These are phyloP conservation scores for Corniculantispora saksenae DNA, from an alignment of 2,329 filamentous ascomycete genomes.

Conservation along the genomic window DNA sequence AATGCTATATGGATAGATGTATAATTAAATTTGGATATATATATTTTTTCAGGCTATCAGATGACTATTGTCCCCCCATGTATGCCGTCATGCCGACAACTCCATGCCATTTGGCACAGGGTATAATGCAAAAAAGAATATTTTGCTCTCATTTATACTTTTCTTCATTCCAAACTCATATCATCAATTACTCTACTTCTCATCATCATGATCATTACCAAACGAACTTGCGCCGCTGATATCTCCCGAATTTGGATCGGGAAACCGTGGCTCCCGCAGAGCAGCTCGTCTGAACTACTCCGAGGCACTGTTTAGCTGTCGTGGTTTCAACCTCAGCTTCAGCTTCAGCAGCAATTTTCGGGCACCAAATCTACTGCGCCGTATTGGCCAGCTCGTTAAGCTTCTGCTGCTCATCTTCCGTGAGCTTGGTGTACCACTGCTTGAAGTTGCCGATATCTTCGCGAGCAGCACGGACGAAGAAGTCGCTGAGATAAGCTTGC, in stretches of 20 bases:
- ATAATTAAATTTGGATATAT: not conserved
- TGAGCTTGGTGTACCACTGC: slow-evolving; percentile 57
- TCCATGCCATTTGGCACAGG: not conserved
- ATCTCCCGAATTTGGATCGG: not conserved
- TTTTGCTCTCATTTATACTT: not conserved
- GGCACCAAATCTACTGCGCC: slow-evolving; percentile 31
- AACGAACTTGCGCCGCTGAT: not conserved
- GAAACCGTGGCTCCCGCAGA: not conserved
- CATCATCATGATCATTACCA: not conserved
- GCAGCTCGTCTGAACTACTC: not conserved
- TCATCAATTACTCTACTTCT: not conserved
- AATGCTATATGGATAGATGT: not conserved
- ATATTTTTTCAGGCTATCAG: not conserved
- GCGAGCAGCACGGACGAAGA: slow-evolving; percentile 66
- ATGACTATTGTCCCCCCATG: not conserved
- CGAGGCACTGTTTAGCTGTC: not conserved
- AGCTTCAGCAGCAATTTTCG: not conserved
- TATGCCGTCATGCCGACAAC: not conserved
- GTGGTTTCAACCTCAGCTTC: not conserved
- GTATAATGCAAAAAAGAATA: not conserved
- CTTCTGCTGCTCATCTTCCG: slow-evolving; percentile 58
- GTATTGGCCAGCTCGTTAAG: slow-evolving; percentile 52
- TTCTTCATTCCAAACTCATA: not conserved
- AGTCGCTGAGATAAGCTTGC: slow-evolving; percentile 78
- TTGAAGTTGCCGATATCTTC: slow-evolving; percentile 59